phyloP scores from a whole-genome alignment of 176 grass and related monocot species.

The barley (Hordeum vulgare) region MorexV3_pseudomolecules_assembly NC_058520.1:549954198-549954697 shows the following conservation, averaged over 20 bases:
- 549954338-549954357: background rate
- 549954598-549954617: background rate
- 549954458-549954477: background rate
- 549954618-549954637: background rate
- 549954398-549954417: background rate
- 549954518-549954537: background rate
- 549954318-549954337: background rate
- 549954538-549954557: background rate
- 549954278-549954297: background rate
- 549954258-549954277: background rate
- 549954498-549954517: background rate
- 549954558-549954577: background rate
- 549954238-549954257: conserved; percentile 27
- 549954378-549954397: conserved; percentile 5
- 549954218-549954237: conserved; percentile 28
- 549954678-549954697: background rate
- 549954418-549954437: background rate
- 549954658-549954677: background rate
- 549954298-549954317: conserved; percentile 4
- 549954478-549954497: background rate
- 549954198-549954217: conserved; percentile 28
- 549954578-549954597: background rate
- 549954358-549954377: background rate
- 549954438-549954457: background rate
- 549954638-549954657: background rate